Percentiles rank a stretch among this genome's conserved stretches.
Conservation (phyloP, 352 stramenopile genomes). For the Phytopythium sindhum region DNA sequence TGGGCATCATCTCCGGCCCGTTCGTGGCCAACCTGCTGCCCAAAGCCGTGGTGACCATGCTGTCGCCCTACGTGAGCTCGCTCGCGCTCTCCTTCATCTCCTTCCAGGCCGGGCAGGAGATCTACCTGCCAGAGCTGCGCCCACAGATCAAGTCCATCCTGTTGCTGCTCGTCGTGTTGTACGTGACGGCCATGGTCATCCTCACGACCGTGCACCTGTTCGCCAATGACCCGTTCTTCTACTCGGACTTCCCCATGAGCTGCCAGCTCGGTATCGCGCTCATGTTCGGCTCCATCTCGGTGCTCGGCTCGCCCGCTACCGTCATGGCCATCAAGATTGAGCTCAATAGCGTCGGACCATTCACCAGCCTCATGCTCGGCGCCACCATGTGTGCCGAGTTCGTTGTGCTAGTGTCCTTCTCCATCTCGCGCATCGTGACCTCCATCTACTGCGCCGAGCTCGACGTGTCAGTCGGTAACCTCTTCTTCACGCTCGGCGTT, state of each 20-base stretch:
- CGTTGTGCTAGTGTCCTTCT: constrained; percentile 69
- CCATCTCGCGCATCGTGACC: constrained; percentile 53
- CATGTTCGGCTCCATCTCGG: constrained; percentile 73
- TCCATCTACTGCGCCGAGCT: constrained; percentile 62
- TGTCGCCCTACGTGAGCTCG: constrained; percentile 51
- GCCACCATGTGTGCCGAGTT: constrained; percentile 71
- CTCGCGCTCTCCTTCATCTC: constrained; percentile 74
- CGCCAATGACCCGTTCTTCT: constrained; percentile 59
- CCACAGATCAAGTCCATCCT: constrained; percentile 64
- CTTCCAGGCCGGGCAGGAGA: constrained; percentile 70
- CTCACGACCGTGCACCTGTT: constrained; percentile 39
- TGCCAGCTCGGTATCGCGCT: constrained; percentile 65
- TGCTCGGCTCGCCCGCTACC: constrained; percentile 58
- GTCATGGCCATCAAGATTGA: constrained; percentile 82
- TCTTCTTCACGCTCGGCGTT: constrained; percentile 54
- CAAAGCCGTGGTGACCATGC: constrained; percentile 30
- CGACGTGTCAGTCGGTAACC: constrained; percentile 40
- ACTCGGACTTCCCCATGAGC: constrained; percentile 34
- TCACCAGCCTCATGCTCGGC: constrained; percentile 74
- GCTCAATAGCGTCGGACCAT: constrained; percentile 65
- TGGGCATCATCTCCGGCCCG: constrained; percentile 51
- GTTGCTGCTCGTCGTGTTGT: constrained; percentile 43
- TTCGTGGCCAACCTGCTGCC: constrained; percentile 53
- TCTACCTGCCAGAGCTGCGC: constrained; percentile 59
- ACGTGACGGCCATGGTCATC: constrained; percentile 51